Evolutionary conservation across 352 stramenopile genomes (phyloP).

Genomic region (Globisporangium orthogonon): DNA sequence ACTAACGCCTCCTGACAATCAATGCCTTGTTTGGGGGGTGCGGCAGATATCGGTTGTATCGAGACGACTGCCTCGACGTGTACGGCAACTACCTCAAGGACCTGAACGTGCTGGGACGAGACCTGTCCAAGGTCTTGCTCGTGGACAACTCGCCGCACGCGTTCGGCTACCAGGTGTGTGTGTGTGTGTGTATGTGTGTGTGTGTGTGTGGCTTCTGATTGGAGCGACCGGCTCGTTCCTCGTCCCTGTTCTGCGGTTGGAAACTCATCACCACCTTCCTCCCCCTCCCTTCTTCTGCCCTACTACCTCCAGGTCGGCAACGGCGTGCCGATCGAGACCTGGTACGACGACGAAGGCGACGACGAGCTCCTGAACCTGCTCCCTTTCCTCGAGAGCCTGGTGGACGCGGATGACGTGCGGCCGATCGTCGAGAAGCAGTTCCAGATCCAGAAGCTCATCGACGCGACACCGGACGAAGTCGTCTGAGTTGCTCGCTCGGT

Average conservation of each 20-base stretch:
- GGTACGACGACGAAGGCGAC: conserved; percentile 96
- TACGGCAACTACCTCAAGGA: conserved; percentile 99
- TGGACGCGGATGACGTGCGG: conserved; percentile 86
- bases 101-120: conserved; percentile 93
- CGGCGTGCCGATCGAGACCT: conserved; percentile 97
- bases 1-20: too few relatives aligned
- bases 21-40: too few relatives aligned
- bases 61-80: conserved; percentile 93
- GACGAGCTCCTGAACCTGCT: conserved; percentile 96
- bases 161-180: conserved; percentile 93
- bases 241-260: too few relatives aligned
- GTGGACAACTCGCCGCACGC: conserved; percentile 98
- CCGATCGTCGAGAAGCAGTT: conserved; percentile 88
- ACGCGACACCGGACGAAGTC: conserved; percentile 55
- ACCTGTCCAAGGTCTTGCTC: conserved; percentile 89
- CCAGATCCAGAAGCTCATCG: conserved; percentile 89
- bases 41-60: conserved; percentile 89
- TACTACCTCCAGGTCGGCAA: conserved; percentile 83
- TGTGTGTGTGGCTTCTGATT: neutral
- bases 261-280: too few relatives aligned
- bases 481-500: conserved; percentile 9
- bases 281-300: too few relatives aligned
- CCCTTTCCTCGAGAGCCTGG: conserved; percentile 90
- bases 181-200: neutral
- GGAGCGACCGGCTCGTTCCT: too few relatives aligned